A percentile compares a stretch with the other conserved stretches of the same genome.
Conservation (phyloP, 768 basidiomycete genomes). For the Lanmaoa rubissima region DNA sequence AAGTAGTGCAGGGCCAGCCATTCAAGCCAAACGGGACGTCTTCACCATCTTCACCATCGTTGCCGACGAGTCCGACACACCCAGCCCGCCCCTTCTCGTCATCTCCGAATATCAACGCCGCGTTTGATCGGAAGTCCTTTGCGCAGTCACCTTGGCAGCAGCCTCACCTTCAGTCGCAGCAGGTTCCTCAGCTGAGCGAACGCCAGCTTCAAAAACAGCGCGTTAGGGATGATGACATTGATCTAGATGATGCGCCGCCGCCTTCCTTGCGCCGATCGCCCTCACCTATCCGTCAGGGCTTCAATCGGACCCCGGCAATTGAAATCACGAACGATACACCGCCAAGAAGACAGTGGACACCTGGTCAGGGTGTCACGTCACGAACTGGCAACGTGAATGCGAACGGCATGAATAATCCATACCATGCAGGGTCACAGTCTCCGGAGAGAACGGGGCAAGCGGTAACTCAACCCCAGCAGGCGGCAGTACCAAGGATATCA, state of each 20-base stretch:
- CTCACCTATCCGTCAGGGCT: constrained; percentile 20
- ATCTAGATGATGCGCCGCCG: constrained; percentile 44
- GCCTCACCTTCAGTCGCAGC: constrained; percentile 11
- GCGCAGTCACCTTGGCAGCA: constrained; percentile 14
- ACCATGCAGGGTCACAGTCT: constrained; percentile 13
- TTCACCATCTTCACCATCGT: constrained; percentile 11
- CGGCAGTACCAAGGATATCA: constrained; percentile 46
- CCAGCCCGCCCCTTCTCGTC: constrained; percentile 13
- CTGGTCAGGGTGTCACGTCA: constrained; percentile 17
- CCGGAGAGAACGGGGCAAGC: constrained; percentile 15
- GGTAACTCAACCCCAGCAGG: constrained; percentile 8
- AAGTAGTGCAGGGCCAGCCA: constrained; percentile 1
- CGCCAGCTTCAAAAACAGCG: constrained; percentile 28
- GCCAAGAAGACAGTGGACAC: constrained; percentile 30
- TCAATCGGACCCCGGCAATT: constrained; percentile 25
- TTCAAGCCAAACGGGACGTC: constrained; percentile 13
- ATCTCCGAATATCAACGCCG: constrained; percentile 17
- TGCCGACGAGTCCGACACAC: constrained; percentile 25
- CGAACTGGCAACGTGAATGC: constrained; percentile 9
- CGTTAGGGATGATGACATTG: constrained; percentile 24
- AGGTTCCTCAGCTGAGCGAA: constrained; percentile 19
- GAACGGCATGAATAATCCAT: constrained; percentile 5
- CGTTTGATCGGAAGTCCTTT: constrained; percentile 23
- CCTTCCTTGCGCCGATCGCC: constrained; percentile 41
- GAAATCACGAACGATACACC: constrained; percentile 30